Percentiles rank a stretch among this genome's conserved stretches.
Evolutionary conservation across 495 filamentous ascomycete species (phyloP).

Genomic region (Opeltia flavorubescens): DNA sequence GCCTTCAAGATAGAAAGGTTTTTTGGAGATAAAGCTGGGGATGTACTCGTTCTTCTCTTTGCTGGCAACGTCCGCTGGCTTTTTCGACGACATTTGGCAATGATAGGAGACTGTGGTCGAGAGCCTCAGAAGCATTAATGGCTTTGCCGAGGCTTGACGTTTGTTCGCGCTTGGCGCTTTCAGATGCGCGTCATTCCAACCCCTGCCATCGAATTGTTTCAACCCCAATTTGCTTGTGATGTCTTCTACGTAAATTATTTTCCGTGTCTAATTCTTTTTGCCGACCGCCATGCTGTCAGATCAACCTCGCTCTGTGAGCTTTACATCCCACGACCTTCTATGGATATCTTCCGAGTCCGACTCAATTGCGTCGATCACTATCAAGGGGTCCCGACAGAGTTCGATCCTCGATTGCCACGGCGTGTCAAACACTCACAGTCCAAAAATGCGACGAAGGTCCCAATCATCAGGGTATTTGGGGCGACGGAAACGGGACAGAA

Average conservation of each 20-base stretch:
- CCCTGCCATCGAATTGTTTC: background rate
- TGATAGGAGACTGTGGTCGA: background rate
- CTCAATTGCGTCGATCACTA: conserved; percentile 95
- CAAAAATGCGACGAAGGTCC: conserved; percentile 51
- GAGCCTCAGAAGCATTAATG: background rate
- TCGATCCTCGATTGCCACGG: conserved; percentile 64
- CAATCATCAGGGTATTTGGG: conserved; percentile 83
- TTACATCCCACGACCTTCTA: conserved; percentile 10
- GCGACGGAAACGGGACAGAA: conserved; percentile 92
- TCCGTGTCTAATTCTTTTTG: background rate
- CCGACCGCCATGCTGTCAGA: conserved; percentile 9
- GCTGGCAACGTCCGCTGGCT: conserved; percentile 38
- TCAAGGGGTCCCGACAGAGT: conserved; percentile 56
- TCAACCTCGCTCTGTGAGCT: conserved; percentile 2
- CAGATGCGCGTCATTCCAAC: background rate
- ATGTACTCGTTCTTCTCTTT: conserved; percentile 98
- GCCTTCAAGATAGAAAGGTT: conserved; percentile 89
- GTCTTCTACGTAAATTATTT: background rate
- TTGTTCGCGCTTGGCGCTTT: background rate
- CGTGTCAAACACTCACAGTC: conserved; percentile 36
- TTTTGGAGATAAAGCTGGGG: conserved; percentile 92
- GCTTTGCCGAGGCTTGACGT: background rate
- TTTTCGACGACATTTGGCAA: conserved; percentile 34
- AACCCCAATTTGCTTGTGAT: background rate
- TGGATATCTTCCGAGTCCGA: conserved; percentile 70